Evolutionary conservation across 371 early-diverging fungal genomes (phyloP), one percentile per base, ranked within the genome.

Genomic region (Rhizopus arrhizus): DNA sequence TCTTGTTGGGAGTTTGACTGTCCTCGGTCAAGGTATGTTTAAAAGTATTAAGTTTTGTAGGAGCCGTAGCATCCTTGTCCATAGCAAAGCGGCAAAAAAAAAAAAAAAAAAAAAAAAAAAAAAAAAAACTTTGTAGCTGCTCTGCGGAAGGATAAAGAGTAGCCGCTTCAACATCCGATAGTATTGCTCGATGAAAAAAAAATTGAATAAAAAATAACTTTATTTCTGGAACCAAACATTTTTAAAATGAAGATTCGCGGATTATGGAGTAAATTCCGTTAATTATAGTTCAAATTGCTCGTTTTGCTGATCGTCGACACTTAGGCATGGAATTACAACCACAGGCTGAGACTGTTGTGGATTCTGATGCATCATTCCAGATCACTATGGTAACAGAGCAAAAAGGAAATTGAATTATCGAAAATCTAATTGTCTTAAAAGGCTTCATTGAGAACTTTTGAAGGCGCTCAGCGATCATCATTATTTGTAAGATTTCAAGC

Each of bases 81-180:
- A 45, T 45, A 22, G 22, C 13, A 45, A 45, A n/a, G n/a, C 7
- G 22, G 6, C 9, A 11, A 45, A 45, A 45, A 45, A n/a, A 45
- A 45, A 45, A 13, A 45, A 45, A 45, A 45, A 16, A 11, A 45
- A 16, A 45, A 45, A 45, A 15, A 16, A 45, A 45, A 45, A 45
- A 43, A n/a, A 43, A 43, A 43, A 43, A n/a, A n/a, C n/a, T 22
- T 22, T 1, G 22, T 22, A 22, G 22, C 22, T 22, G 22, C 22
- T 22, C 22, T 22, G 22, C 22, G 22, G 22, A 22, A 22, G 22
- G 22, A 22, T 22, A 38, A 38, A 38, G 11, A 38, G 5, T 11
- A 6, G 6, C 13, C 8, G 13, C 8, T 38, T 38, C 40, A 38
- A 38, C 11, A 38, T 11, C 40, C 40, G 40, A 38, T 11, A 11